These are phyloP conservation scores for Gamsiella multidivaricata DNA, from an alignment of 192 early-diverging fungal species.

Conservation along the genomic window DNA sequence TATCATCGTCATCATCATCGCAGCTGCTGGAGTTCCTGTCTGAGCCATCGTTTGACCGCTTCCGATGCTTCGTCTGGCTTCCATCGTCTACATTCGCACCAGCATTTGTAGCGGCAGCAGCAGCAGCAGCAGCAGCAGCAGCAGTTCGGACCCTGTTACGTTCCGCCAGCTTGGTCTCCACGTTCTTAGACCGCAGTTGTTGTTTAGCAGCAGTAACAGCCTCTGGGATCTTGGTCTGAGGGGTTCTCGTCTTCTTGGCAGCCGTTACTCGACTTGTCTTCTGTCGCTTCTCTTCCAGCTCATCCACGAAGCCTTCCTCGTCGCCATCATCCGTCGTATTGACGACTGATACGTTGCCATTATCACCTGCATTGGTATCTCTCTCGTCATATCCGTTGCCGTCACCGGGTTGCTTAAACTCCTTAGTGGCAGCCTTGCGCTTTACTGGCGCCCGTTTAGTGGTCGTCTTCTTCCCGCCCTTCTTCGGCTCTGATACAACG, in stretches of 20 bases:
- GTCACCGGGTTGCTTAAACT: background rate
- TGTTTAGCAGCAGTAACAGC: conserved; percentile 38
- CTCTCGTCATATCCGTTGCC: background rate
- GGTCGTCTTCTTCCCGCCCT: background rate
- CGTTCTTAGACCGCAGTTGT: conserved; percentile 31
- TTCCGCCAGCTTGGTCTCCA: conserved; percentile 16
- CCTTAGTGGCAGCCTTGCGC: background rate
- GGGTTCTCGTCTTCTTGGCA: background rate
- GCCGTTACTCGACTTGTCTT: background rate
- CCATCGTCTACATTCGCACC: background rate
- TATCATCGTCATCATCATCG: conserved; percentile 1
- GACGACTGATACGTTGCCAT: background rate
- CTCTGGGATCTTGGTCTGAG: conserved; percentile 33
- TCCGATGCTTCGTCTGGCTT: background rate
- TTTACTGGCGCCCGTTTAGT: conserved; percentile 10
- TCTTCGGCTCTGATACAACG: background rate
- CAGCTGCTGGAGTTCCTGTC: background rate
- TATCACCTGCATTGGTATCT: background rate
- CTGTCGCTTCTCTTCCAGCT: conserved; percentile 10
- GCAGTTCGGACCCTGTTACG: conserved; percentile 12
- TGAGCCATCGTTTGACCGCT: background rate
- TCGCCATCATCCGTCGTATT: background rate
- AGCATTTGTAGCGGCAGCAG: background rate
- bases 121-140: background rate
- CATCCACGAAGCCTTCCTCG: conserved; percentile 23